A percentile compares a stretch with the other conserved stretches of the same genome.
Conservation (phyloP, 345 rosid species). For the Turnera subulata region DNA sequence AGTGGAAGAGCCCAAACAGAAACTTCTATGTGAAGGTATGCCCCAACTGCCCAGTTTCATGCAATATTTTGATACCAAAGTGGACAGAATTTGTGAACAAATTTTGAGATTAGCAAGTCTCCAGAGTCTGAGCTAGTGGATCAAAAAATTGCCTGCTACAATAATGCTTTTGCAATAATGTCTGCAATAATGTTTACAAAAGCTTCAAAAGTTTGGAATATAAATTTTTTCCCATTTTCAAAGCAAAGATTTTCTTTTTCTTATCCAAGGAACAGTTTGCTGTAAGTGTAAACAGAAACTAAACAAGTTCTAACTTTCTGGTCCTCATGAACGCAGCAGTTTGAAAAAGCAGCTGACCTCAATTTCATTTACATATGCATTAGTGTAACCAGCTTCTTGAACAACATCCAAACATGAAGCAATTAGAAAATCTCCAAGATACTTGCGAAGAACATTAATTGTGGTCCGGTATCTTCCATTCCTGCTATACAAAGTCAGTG, state of each 20-base stretch:
- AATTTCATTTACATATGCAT: slow-evolving; percentile 75
- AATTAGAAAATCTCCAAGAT: slow-evolving; percentile 83
- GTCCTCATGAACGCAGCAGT: neutral
- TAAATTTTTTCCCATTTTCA: too few relatives aligned
- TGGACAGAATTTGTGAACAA: too few relatives aligned
- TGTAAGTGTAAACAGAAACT: neutral
- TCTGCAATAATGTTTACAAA: too few relatives aligned
- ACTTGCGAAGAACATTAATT: slow-evolving; percentile 70
- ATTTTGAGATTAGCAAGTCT: too few relatives aligned
- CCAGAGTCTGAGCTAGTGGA: too few relatives aligned
- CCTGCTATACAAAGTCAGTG: slow-evolving; percentile 35
- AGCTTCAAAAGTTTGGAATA: too few relatives aligned
- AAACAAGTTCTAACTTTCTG: neutral
- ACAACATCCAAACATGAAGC: slow-evolving; percentile 61
- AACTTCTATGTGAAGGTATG: too few relatives aligned
- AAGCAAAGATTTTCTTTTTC: neutral
- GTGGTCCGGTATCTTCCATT: slow-evolving; percentile 54
- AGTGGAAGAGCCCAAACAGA: too few relatives aligned
- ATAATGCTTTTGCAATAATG: too few relatives aligned
- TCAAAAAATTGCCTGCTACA: too few relatives aligned
- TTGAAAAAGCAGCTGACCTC: slow-evolving; percentile 47
- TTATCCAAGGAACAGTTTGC: neutral
- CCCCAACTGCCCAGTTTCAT: too few relatives aligned
- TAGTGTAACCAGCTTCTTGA: slow-evolving; percentile 74
- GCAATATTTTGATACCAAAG: too few relatives aligned